These are phyloP conservation scores for Cryptosporidium baileyi DNA, from an alignment of 169 alveolate genomes.

Conservation along the genomic window DNA sequence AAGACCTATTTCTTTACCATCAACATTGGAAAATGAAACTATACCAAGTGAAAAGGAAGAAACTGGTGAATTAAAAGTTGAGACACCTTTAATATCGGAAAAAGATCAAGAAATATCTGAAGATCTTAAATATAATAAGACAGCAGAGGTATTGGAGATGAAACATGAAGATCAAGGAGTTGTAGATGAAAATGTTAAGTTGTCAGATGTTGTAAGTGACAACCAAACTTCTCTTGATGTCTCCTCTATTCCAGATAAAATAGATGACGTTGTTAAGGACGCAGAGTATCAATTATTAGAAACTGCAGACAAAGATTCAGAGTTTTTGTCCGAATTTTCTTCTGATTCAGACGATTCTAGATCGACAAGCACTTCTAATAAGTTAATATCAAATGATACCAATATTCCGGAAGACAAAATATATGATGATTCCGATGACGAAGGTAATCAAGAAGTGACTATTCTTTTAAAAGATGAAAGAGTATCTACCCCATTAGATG, in stretches of 20 bases:
- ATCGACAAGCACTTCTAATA: neutral
- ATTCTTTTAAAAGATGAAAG: neutral
- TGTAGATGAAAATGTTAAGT: neutral
- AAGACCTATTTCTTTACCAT: slow-evolving; percentile 18
- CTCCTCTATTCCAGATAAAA: neutral
- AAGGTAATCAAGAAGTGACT: neutral
- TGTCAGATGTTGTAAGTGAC: neutral
- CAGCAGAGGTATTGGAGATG: too few species aligned
- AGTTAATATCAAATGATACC: neutral
- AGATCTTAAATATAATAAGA: too few species aligned
- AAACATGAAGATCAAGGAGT: too few species aligned
- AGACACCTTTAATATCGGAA: too few species aligned
- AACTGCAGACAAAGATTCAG: neutral
- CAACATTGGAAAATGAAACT: slow-evolving; percentile 3
- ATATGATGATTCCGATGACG: too few species aligned
- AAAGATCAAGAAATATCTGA: too few species aligned
- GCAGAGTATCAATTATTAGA: neutral
- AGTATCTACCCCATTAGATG: neutral
- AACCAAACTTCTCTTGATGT: too few species aligned
- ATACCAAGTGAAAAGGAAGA: neutral
- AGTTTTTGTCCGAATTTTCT: slow-evolving; percentile 25
- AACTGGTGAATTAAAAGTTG: neutral
- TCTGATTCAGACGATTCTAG: slow-evolving; percentile 41
- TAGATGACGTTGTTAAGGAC: neutral
- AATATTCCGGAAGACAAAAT: too few species aligned